phyloP scores from a whole-genome alignment of 768 basidiomycete genomes.

The Suillus cothurnatus region DNA sequence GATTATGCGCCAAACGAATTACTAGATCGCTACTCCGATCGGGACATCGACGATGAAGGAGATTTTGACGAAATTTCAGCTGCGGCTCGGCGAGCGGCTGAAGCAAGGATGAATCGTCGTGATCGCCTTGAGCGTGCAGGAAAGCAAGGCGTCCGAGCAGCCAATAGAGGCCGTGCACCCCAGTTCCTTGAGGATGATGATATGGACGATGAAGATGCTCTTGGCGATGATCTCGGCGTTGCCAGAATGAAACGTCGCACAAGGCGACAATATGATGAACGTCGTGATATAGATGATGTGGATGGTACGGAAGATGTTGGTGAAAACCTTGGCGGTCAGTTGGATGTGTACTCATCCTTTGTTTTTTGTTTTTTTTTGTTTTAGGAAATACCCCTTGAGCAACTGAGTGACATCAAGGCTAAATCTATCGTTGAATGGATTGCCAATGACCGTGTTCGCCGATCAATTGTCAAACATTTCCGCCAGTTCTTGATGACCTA shows the following conservation, averaged over 20 bases:
- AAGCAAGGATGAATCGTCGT: slow-evolving; percentile 84
- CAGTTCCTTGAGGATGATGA: slow-evolving; percentile 87
- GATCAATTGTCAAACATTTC: slow-evolving; percentile 91
- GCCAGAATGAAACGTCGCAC: slow-evolving; percentile 79
- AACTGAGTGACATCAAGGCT: slow-evolving; percentile 96
- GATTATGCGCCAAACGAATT: slow-evolving; percentile 86
- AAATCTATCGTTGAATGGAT: slow-evolving; percentile 99
- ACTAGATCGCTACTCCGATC: slow-evolving; percentile 86
- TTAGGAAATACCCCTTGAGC: slow-evolving; percentile 92
- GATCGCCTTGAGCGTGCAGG: slow-evolving; percentile 76
- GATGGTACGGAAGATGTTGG: slow-evolving; percentile 86
- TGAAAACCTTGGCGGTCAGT: slow-evolving; percentile 14
- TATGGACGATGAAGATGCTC: slow-evolving; percentile 72
- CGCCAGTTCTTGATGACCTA: slow-evolving; percentile 95
- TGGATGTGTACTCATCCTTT: slow-evolving; percentile 15
- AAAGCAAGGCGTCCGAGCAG: slow-evolving; percentile 70
- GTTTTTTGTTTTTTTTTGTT: neutral
- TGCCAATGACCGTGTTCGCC: slow-evolving; percentile 85
- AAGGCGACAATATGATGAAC: slow-evolving; percentile 92
- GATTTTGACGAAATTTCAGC: slow-evolving; percentile 68
- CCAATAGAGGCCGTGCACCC: slow-evolving; percentile 79
- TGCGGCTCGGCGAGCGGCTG: slow-evolving; percentile 77
- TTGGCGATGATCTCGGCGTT: slow-evolving; percentile 65
- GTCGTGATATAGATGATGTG: slow-evolving; percentile 86
- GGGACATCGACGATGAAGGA: slow-evolving; percentile 83